phyloP scores from a whole-genome alignment of 805 yeast genomes.

The Saturnispora mendoncae region DNA sequence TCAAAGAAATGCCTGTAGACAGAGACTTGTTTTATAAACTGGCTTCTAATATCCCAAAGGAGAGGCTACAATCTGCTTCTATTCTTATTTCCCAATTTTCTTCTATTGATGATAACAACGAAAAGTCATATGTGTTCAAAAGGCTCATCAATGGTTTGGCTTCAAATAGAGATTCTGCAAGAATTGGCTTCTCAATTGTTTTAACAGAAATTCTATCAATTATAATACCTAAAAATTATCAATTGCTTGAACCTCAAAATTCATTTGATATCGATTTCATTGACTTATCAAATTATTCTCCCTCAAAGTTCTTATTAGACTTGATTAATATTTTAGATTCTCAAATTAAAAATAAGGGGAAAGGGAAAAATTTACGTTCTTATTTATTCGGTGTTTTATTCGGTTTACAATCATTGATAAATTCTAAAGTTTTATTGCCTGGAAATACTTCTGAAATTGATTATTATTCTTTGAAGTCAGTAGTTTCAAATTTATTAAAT shows the following conservation, averaged over 20 bases:
- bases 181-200: slow-evolving; percentile 85
- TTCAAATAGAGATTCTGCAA: slow-evolving; percentile 73
- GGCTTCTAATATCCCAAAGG: slow-evolving; percentile 67
- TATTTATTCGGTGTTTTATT: slow-evolving; percentile 74
- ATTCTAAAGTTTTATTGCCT: slow-evolving; percentile 35
- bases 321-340: slow-evolving; percentile 31
- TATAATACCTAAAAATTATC: slow-evolving; percentile 13
- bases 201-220: slow-evolving; percentile 55
- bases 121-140: slow-evolving; percentile 75
- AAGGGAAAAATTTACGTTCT: slow-evolving; percentile 80
- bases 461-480: slow-evolving; percentile 26
- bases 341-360: slow-evolving; percentile 35
- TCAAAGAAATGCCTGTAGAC: slow-evolving; percentile 45
- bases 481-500: slow-evolving; percentile 41
- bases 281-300: slow-evolving; percentile 27
- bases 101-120: slow-evolving; percentile 35
- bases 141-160: slow-evolving; percentile 75
- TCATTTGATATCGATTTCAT: background rate
- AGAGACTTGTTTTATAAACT: slow-evolving; percentile 70
- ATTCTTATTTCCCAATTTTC: slow-evolving; percentile 52
- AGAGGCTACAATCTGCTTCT: slow-evolving; percentile 66
- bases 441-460: slow-evolving; percentile 15
- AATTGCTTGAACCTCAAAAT: background rate
- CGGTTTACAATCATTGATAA: slow-evolving; percentile 69
- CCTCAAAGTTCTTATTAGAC: slow-evolving; percentile 31